Evolutionary conservation across 345 rosid species (phyloP).

Genomic region (Citrus australasica): DNA sequence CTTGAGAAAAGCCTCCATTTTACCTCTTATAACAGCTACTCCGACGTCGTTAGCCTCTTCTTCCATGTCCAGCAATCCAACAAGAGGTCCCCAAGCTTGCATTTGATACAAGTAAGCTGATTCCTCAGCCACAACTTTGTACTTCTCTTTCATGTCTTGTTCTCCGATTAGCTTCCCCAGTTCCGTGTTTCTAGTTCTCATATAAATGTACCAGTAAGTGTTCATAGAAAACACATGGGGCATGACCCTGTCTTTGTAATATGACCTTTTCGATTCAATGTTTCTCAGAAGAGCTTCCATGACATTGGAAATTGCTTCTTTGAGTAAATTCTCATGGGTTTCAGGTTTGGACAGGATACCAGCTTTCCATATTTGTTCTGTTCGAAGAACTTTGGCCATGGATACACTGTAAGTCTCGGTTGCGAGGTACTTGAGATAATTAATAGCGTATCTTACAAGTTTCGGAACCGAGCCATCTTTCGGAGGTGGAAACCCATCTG

Average conservation of each 20-base stretch:
- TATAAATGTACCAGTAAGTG: conserved; percentile 68
- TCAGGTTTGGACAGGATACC: conserved; percentile 52
- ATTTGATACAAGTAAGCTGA: conserved; percentile 58
- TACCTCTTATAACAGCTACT: conserved; percentile 20
- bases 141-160: conserved; percentile 36
- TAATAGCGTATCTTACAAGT: conserved; percentile 58
- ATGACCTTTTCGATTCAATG: conserved; percentile 41
- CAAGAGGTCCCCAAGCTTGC: conserved; percentile 50
- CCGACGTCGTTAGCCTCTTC: conserved; percentile 1
- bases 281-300: conserved; percentile 63
- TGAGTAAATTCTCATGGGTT: conserved; percentile 38
- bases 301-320: conserved; percentile 44
- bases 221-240: conserved; percentile 50
- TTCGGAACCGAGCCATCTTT: conserved; percentile 59
- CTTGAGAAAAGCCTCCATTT: conserved; percentile 38
- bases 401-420: conserved; percentile 38
- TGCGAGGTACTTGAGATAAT: conserved; percentile 55
- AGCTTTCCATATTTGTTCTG: conserved; percentile 58
- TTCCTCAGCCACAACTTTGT: conserved; percentile 54
- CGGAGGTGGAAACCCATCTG: conserved; percentile 50
- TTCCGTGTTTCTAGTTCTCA: conserved; percentile 53
- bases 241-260: conserved; percentile 45
- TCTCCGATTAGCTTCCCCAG: conserved; percentile 52
- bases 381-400: conserved; percentile 51
- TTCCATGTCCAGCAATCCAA: conserved; percentile 34